A percentile compares a stretch with the other conserved stretches of the same genome.
Conservation (phyloP, 331 rosid genomes). For the Erythrophleum ivorense region DNA sequence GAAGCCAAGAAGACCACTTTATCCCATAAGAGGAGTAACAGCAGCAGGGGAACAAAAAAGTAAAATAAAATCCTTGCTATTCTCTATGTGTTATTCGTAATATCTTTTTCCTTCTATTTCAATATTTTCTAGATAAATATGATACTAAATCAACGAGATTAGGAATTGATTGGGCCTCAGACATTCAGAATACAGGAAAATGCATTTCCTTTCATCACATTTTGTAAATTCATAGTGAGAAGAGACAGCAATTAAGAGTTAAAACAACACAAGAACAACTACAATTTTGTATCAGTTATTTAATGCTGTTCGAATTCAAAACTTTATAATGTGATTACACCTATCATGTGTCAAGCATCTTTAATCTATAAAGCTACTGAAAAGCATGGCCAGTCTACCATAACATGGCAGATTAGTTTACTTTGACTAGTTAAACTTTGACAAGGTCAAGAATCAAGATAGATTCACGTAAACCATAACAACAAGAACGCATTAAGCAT, state of each 20-base stretch:
- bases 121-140: background rate
- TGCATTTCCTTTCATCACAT: background rate
- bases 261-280: background rate
- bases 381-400: background rate
- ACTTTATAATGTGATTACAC: background rate
- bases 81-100: too few species aligned
- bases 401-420: slow-evolving; percentile 5
- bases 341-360: slow-evolving; percentile 20
- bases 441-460: background rate
- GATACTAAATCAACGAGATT: slow-evolving; percentile 11
- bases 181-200: background rate
- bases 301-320: background rate
- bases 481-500: slow-evolving; percentile 17
- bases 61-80: background rate
- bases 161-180: slow-evolving; percentile 1
- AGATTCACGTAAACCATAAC: background rate
- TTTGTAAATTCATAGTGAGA: background rate
- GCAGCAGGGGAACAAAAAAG: background rate
- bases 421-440: slow-evolving; percentile 3
- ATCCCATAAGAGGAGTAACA: background rate
- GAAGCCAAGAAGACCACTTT: background rate
- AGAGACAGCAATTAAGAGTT: background rate
- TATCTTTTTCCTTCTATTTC: background rate
- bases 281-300: slow-evolving; percentile 1
- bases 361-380: slow-evolving; percentile 11